Base-by-base conservation (phyloP, 2,329 filamentous ascomycete genomes). In the Plectosphaerella sp. region DNA sequence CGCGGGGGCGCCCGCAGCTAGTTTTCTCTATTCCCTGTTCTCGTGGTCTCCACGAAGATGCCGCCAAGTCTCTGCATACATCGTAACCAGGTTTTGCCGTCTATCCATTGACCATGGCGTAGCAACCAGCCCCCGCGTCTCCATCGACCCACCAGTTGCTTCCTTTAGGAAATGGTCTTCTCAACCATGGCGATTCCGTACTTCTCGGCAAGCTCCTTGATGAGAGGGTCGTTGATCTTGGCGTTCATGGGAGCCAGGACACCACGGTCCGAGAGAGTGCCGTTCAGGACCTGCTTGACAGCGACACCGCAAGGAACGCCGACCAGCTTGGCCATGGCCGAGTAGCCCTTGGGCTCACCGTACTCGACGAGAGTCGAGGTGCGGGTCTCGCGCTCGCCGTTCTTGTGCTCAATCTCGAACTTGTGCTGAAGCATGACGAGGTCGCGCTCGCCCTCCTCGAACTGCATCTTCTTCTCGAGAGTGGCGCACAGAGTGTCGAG, bases 401-500 rank as follows among this genome's bases (percentile, higher is more conserved):
- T 88, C 72, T 86, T 85, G 72, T 87, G 77, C 78, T 94, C 88
- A 60, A 96, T 89, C 67, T 86, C 85, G 68, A 96, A 95, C 74
- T 84, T 87, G 76, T 90, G 87, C 75, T 91, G 88, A 33, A 91
- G 79, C 73, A 88, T 83, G 58, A 94, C 88, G 59, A 95, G 76
- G 70, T 96, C 91, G 54, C 91, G 86, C 82, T 96, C 91, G 55
- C 81, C 87, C 62, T 87, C 77, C 64, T 82, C 87, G 70, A 87
- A 96, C 71, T 89, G 82, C 89, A 96, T 95, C 84, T 95, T 96
- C 78, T 89, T 75, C 78, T 96, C 91, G 28, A 96, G 82, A 3
- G 85, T 88, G 33, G 89, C 90, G 74, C 91, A 96, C 39, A 96
- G 83, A n/a, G 89, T 93, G 70, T 96, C 92, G 22, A 96, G 81